phyloP scores from a whole-genome alignment of 2,329 filamentous ascomycete species.

The Chrysoporthe cubensis region DNA sequence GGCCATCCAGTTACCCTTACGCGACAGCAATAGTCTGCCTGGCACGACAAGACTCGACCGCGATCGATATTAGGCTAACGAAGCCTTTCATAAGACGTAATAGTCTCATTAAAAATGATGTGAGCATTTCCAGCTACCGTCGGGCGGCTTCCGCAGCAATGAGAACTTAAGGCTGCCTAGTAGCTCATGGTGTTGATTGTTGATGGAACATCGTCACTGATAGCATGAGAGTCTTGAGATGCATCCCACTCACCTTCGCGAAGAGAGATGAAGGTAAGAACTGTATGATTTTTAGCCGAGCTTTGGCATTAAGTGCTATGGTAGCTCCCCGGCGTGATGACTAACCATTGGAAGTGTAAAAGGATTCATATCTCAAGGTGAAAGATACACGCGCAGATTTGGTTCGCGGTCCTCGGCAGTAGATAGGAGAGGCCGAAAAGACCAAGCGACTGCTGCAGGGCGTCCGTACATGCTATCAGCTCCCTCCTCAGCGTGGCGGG shows the following conservation, averaged over 20 bases:
- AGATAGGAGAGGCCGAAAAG: neutral
- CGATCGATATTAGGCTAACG: neutral
- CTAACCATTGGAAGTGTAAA: neutral
- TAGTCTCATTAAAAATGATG: neutral
- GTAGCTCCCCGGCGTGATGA: neutral
- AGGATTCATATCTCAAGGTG: neutral
- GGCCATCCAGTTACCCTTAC: neutral
- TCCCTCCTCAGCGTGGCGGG: conserved; percentile 41
- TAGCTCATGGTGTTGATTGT: neutral
- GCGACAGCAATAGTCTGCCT: too few relatives aligned
- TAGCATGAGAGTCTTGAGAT: neutral
- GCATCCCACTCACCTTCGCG: conserved; percentile 1
- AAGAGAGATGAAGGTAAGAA: neutral
- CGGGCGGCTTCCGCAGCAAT: neutral
- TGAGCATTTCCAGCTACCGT: neutral
- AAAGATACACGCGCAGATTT: too few relatives aligned
- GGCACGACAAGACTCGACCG: neutral
- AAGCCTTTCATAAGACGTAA: neutral
- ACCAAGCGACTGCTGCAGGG: neutral
- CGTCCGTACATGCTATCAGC: too few relatives aligned
- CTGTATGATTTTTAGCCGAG: conserved; percentile 3
- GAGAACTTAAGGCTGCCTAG: neutral
- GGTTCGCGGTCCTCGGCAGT: neutral
- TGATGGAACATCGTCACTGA: neutral
- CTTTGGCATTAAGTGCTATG: neutral